A percentile compares a stretch with the other conserved stretches of the same genome.
Conservation (phyloP, 106 monocot genomes). For the Iris macrosiphon region DNA sequence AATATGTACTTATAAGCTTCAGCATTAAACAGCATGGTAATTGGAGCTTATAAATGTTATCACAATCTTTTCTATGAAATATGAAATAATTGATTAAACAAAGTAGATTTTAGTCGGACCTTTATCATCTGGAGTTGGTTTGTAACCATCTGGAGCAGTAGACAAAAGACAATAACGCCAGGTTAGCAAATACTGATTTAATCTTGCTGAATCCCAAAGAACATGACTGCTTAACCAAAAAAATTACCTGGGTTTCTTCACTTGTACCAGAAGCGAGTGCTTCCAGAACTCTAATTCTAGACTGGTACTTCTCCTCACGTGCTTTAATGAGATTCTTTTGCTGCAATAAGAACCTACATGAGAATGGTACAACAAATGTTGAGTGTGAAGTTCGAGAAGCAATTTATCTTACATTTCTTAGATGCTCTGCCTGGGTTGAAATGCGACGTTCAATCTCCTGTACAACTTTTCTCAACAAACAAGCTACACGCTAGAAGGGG, state of each 20-base stretch:
- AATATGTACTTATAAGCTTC: too few species aligned
- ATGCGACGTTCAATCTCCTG: constrained; percentile 90
- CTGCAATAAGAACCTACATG: constrained; percentile 20
- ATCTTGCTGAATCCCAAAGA: not conserved
- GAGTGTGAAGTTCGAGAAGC: too few species aligned
- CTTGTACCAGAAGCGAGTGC: constrained; percentile 59
- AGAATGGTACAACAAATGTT: too few species aligned
- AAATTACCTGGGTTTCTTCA: constrained; percentile 67
- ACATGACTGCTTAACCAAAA: too few species aligned
- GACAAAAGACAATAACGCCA: not conserved
- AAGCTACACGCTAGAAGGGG: constrained; percentile 52
- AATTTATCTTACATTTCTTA: constrained; percentile 77
- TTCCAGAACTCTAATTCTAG: constrained; percentile 74
- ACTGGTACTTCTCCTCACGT: constrained; percentile 71
- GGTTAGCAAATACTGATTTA: not conserved
- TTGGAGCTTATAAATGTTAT: too few species aligned
- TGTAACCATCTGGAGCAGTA: constrained; percentile 41
- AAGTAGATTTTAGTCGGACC: constrained; percentile 20
- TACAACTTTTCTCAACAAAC: constrained; percentile 69
- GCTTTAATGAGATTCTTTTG: constrained; percentile 58
- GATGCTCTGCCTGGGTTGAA: constrained; percentile 85
- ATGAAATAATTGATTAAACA: not conserved
- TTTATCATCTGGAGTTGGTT: constrained; percentile 49
- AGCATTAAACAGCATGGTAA: too few species aligned
- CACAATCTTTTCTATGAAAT: too few species aligned